Conservation (phyloP, 2,329 filamentous ascomycete genomes). For the Grosmannia clavigera region DNA sequence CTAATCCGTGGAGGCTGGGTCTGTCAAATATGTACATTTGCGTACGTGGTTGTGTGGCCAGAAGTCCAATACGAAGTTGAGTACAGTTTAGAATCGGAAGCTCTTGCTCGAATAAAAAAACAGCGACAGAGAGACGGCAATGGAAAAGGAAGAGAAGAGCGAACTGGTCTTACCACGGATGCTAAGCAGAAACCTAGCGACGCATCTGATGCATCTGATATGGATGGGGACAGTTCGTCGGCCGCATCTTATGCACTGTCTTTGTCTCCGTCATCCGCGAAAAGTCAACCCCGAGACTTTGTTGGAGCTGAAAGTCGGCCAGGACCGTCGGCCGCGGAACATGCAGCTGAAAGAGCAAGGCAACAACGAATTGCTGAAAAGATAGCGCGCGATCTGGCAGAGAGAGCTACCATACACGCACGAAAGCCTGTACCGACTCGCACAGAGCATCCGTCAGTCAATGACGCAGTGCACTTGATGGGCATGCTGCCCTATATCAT, state of each 20-base stretch:
- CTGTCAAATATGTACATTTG: conserved; percentile 82
- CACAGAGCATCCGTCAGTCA: conserved; percentile 43
- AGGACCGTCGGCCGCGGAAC: conserved; percentile 27
- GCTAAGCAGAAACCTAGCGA: not conserved
- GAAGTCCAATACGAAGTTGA: conserved; percentile 75
- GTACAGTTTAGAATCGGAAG: conserved; percentile 54
- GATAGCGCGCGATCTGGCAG: conserved; percentile 40
- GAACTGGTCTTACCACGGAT: not conserved
- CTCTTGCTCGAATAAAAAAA: conserved; percentile 28
- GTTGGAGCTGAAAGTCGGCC: not conserved
- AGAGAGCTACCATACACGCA: conserved; percentile 43
- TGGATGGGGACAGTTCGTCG: conserved; percentile 1
- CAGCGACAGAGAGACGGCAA: conserved; percentile 9
- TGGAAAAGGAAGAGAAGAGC: not conserved
- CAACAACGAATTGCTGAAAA: conserved; percentile 45
- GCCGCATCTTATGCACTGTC: conserved; percentile 2
- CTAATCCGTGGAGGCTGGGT: conserved; percentile 88
- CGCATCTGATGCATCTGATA: not conserved
- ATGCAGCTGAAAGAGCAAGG: conserved; percentile 48
- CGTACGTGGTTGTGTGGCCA: conserved; percentile 72
- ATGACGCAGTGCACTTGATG: conserved; percentile 43
- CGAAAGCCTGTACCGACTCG: conserved; percentile 34
- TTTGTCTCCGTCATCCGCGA: conserved; percentile 3
- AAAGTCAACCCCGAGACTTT: not conserved
- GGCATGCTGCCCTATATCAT: conserved; percentile 55